phyloP scores from a whole-genome alignment of 1,284 basidiomycete species.

The Rhodotorula sp. region DNA sequence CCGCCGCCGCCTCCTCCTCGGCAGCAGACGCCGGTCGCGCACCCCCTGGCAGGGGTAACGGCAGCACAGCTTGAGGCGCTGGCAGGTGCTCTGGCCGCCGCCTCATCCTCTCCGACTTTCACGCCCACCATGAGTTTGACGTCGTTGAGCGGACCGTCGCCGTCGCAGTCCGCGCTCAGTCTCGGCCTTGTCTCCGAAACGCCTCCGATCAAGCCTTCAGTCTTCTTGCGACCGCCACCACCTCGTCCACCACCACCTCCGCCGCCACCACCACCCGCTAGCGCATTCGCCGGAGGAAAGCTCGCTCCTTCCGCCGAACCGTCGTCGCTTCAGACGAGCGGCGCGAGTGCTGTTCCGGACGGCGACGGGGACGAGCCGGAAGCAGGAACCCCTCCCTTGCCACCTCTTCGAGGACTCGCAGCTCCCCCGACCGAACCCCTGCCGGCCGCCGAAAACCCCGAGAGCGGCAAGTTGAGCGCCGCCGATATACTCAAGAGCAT shows the following conservation, averaged over 20 bases:
- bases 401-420: constrained; percentile 13
- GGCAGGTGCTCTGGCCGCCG: not conserved
- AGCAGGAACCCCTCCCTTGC: constrained; percentile 29
- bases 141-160: not conserved
- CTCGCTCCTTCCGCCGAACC: not conserved
- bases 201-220: constrained; percentile 4
- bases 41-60: not conserved
- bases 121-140: not conserved
- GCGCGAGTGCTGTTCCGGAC: too few relatives aligned
- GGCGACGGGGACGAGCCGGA: constrained; percentile 16
- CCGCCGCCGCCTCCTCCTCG: not conserved
- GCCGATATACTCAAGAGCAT: constrained; percentile 41
- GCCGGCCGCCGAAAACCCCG: not conserved
- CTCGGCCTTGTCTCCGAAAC: constrained; percentile 13
- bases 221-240: not conserved
- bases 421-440: not conserved
- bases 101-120: constrained; percentile 2
- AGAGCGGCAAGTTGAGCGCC: constrained; percentile 17
- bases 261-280: not conserved
- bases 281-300: not conserved
- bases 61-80: constrained; percentile 19
- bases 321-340: too few relatives aligned
- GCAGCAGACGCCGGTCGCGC: not conserved
- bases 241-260: constrained; percentile 9
- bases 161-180: not conserved